A percentile compares a stretch with the other conserved stretches of the same genome.
Evolutionary conservation across 169 alveolate species (phyloP).

Genomic region (Cystoisospora suis): DNA sequence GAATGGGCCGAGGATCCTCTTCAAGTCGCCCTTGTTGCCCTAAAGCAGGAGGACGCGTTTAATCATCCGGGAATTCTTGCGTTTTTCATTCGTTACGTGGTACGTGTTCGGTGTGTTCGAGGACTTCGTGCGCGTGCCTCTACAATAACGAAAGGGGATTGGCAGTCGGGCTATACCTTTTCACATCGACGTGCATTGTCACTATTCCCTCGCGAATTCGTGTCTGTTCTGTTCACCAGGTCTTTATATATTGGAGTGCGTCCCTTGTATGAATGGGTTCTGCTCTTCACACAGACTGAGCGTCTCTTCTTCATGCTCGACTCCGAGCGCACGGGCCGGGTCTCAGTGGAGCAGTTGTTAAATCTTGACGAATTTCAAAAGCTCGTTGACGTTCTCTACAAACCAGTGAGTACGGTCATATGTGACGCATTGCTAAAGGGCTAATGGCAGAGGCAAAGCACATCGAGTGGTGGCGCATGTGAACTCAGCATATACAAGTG

Average conservation of each 20-base stretch:
- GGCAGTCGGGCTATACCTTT: no score
- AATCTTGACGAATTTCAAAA: not conserved
- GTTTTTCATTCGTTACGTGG: conserved; percentile 5
- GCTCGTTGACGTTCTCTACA: conserved; percentile 4
- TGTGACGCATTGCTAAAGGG: no score
- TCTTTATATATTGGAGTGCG: no score
- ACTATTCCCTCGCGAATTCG: no score
- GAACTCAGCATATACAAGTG: no score
- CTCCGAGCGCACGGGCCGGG: not conserved
- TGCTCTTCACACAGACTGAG: not conserved
- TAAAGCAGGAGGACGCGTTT: not conserved
- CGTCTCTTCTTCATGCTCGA: conserved; percentile 21
- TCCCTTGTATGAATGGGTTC: not conserved
- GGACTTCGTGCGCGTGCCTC: no score
- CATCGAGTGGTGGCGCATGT: no score
- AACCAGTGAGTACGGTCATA: conserved; percentile 9
- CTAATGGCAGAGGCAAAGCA: no score
- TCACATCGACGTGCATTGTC: no score
- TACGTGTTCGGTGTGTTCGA: not conserved
- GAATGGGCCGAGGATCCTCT: conserved; percentile 7
- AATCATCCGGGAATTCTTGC: not conserved
- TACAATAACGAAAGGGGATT: no score
- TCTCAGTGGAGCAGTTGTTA: not conserved
- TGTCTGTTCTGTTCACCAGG: no score
- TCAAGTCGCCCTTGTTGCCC: conserved; percentile 10